Base-by-base conservation (phyloP, 164 flowering plant species). In the Magnolia changhungtana region DNA sequence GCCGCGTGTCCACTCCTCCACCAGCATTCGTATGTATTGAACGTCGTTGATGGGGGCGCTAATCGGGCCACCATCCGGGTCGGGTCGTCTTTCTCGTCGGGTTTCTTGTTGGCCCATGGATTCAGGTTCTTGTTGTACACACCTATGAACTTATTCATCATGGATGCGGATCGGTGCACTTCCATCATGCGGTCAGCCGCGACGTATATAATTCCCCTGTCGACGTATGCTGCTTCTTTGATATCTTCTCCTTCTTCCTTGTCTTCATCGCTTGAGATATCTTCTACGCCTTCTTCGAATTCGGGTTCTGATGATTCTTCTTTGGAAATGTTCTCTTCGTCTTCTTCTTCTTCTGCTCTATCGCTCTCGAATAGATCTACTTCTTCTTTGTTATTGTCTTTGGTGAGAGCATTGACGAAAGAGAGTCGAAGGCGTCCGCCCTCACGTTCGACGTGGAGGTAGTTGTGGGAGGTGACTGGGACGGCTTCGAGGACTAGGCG, bases 401-500 rank as follows among this genome's bases (percentile, higher is more conserved):
- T 7, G 1, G 63, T 3, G 31, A 79, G 63, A 49, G 58, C 20
- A 10, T 75, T 74, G 75, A 74, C 45, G 63, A 88, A 83, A 20
- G 89, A 82, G 77, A 90, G 92, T 20, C 82, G 85, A 50, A 92
- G 90, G 71, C 97, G 87, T 20, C 97, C 95, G 31, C 84, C 89
- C 37, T 85, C 84, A 63, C 97, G 91, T 45, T 78, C 59, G 8
- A 89, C 91, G 1, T 63, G 86, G 79, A 92, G 85, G 81, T 81
- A 79, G 58, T 79, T 86, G 31, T 80, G 76, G 8, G 85, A 52
- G 50, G 89, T 83, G 24, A 86, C 79, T 8, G 92, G 80, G 8
- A 92, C 90, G 9, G 97, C 97, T 76, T 89, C 90, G 11, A 92
- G 83, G 31, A 92, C 91, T 21, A 92, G 76, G 0, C 94, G 78